Base-by-base conservation (phyloP, 495 filamentous ascomycete genomes). In the Xeromyces bisporus region DNA sequence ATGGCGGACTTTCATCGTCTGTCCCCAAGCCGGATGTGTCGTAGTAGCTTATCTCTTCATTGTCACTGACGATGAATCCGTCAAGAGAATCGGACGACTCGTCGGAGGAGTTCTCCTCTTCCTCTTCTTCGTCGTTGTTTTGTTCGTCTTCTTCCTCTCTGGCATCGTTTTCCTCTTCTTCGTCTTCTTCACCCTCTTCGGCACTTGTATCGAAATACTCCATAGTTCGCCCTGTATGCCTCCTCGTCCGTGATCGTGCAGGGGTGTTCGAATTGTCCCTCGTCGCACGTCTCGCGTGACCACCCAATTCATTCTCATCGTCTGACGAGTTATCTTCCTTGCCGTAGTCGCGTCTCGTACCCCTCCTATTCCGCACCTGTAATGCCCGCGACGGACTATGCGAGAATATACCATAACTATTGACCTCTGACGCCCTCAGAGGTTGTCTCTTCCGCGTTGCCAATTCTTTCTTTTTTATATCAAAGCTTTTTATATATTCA, bases 51-150 rank as follows among this genome's bases (percentile, higher is more conserved):
- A 44, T 21, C 13, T 61, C 57, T 3, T 61, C 56, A 38, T 62
- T 50, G 36, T 64, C 60, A 28, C 58, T 61, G 30, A 62, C 60
- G 43, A 64, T 52, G 31, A 62, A 64, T 26, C 55, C 57, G 18
- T 58, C 56, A 17, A 61, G 38, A 25, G 55, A 60, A 32, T 53
- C 39, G 28, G 47, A 50, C 33, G 44, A 49, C 43, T 58, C 42
- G 29, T 51, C 49, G 12, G 37, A 41, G 16, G 27, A 32, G 17
- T 21, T 25, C n/a, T 29, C 26, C 2, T 31, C 5, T 21, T 33
- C 33, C 25, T 47, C 40, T 14, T 47, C 42, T 7, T 47, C 44
- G 2, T 44, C 42, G 11, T 42, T 28, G 2, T 18, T 26, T 4
- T 44, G 32, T 2, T 44, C 42, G 11, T 42, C 29, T 1, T 18